Percentiles rank a stretch among this genome's conserved stretches.
phyloP scores from a whole-genome alignment of 2,329 filamentous ascomycete genomes.

The Setomelanomma holmii region DNA sequence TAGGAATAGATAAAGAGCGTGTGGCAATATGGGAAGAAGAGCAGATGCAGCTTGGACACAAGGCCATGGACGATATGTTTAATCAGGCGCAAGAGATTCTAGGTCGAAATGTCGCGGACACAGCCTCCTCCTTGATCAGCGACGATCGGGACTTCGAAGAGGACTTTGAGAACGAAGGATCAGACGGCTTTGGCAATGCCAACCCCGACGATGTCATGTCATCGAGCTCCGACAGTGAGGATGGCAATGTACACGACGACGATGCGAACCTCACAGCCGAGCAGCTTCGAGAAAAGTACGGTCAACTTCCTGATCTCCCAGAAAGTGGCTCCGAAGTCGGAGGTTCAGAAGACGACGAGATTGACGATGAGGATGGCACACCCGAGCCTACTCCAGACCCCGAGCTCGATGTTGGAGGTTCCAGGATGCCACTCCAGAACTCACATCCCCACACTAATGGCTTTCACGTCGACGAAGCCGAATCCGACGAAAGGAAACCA shows the following conservation, averaged over 20 bases:
- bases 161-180: constrained; percentile 52
- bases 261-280: constrained; percentile 74
- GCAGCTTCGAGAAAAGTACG: constrained; percentile 73
- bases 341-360: constrained; percentile 43
- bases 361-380: constrained; percentile 35
- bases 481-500: constrained; percentile 18
- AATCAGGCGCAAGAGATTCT: constrained; percentile 67
- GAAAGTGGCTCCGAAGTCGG: constrained; percentile 44
- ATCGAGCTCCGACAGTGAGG: constrained; percentile 45
- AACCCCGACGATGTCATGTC: constrained; percentile 53
- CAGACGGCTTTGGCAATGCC: constrained; percentile 43
- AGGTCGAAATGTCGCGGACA: constrained; percentile 41
- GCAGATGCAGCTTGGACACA: constrained; percentile 62
- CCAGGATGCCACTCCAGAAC: constrained; percentile 14
- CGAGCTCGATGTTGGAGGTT: constrained; percentile 35
- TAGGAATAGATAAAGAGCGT: constrained; percentile 64
- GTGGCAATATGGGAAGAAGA: constrained; percentile 67
- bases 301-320: constrained; percentile 62
- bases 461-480: constrained; percentile 26
- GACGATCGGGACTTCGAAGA: constrained; percentile 49
- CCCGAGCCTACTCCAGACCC: constrained; percentile 40
- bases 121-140: constrained; percentile 48
- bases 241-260: constrained; percentile 56
- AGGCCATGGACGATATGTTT: constrained; percentile 75
- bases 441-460: constrained; percentile 27